Evolutionary conservation across 2,329 filamentous ascomycete genomes (phyloP).

Genomic region (Graphilbum ipis-grandicollis): DNA sequence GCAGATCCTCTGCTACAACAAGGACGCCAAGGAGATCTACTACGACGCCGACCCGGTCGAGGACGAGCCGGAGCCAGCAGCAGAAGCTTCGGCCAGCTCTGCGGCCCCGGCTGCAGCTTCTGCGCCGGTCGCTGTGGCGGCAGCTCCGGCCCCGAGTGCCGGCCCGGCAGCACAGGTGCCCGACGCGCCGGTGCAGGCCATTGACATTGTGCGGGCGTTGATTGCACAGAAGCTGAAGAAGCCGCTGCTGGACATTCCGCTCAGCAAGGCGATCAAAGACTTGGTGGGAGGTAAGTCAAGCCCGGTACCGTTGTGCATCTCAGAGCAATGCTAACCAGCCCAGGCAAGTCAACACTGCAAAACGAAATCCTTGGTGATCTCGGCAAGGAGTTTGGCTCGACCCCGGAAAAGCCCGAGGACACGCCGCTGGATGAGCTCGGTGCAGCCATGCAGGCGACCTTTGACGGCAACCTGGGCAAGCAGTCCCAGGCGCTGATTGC

Average conservation of each 20-base stretch:
- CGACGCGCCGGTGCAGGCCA: constrained; percentile 72
- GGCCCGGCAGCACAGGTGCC: constrained; percentile 77
- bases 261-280: constrained; percentile 97
- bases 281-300: constrained; percentile 73
- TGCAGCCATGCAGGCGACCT: constrained; percentile 93
- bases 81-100: constrained; percentile 18
- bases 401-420: constrained; percentile 96
- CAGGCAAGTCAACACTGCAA: constrained; percentile 96
- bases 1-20: constrained; percentile 98
- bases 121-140: constrained; percentile 36
- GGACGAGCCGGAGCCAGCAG: constrained; percentile 56
- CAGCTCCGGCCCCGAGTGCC: constrained; percentile 49
- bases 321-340: too few relatives aligned
- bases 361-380: constrained; percentile 97
- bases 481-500: constrained; percentile 87
- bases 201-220: constrained; percentile 76
- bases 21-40: constrained; percentile 98
- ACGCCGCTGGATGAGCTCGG: constrained; percentile 89
- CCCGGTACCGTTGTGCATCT: background rate
- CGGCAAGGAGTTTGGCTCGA: constrained; percentile 95
- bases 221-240: constrained; percentile 99
- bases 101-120: constrained; percentile 37
- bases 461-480: constrained; percentile 95
- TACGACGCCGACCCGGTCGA: constrained; percentile 94
- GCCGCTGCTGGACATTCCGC: constrained; percentile 66